Conservation (phyloP, 768 basidiomycete genomes). For the Kwoniella newhampshirensis region DNA sequence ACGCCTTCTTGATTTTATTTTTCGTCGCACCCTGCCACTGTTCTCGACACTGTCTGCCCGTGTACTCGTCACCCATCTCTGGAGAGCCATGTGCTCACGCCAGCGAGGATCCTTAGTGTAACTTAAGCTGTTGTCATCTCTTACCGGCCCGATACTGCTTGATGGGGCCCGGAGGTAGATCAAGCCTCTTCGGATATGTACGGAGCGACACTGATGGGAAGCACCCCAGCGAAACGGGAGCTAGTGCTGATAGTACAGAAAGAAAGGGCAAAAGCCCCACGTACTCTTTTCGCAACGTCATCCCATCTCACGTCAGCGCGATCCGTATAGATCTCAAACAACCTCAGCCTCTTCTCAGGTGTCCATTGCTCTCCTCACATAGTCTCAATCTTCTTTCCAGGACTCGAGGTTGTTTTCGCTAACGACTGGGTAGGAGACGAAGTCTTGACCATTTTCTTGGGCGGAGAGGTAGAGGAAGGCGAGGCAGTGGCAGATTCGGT, state of each 20-base stretch:
- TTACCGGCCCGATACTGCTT: too few species aligned
- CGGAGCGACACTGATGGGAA: too few species aligned
- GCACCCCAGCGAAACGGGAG: too few species aligned
- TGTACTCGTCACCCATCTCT: slow-evolving; percentile 22
- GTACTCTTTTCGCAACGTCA: slow-evolving; percentile 22
- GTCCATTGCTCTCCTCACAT: slow-evolving; percentile 25
- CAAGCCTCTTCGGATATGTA: too few species aligned
- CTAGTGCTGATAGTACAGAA: neutral
- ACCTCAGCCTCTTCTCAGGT: slow-evolving; percentile 17
- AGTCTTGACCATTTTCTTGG: too few species aligned
- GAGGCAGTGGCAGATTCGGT: too few species aligned
- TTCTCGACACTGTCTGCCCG: slow-evolving; percentile 28
- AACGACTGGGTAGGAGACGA: too few species aligned
- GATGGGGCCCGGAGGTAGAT: too few species aligned
- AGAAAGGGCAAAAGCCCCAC: neutral
- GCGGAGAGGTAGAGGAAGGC: too few species aligned
- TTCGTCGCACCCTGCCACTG: slow-evolving; percentile 31
- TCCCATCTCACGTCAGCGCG: slow-evolving; percentile 22
- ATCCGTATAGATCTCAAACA: slow-evolving; percentile 23
- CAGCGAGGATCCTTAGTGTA: too few species aligned
- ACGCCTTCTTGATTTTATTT: slow-evolving; percentile 27
- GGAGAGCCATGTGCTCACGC: neutral
- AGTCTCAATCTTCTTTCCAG: neutral
- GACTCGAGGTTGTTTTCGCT: too few species aligned
- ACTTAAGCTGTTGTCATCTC: too few species aligned